Percentiles rank a stretch among this genome's conserved stretches.
These are phyloP conservation scores for Saccharomyces jurei DNA, from an alignment of 805 yeast species.

Conservation along the genomic window DNA sequence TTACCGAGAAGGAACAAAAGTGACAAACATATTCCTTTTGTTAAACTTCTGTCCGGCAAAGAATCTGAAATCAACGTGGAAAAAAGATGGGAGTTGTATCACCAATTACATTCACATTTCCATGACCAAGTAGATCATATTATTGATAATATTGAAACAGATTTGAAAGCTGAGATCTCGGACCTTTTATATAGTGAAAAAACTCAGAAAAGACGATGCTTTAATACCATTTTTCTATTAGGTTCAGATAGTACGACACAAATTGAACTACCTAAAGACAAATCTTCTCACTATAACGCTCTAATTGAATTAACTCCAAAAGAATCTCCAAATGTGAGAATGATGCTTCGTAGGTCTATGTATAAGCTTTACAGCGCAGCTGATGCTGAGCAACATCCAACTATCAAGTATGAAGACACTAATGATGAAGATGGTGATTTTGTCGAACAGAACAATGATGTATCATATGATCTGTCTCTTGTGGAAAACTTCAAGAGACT, in stretches of 20 bases:
- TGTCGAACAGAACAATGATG: constrained; percentile 7
- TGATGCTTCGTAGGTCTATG: constrained; percentile 31
- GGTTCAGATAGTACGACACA: constrained; percentile 39
- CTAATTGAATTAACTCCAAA: constrained; percentile 32
- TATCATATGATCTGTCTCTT: constrained; percentile 27
- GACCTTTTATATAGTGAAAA: constrained; percentile 12
- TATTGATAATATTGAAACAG: constrained; percentile 29
- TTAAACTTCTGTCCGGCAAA: constrained; percentile 35
- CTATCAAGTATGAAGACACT: constrained; percentile 1
- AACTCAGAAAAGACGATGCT: constrained; percentile 7
- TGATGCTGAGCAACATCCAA: constrained; percentile 10
- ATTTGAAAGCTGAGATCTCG: constrained; percentile 30
- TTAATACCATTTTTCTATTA: constrained; percentile 34
- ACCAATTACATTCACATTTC: constrained; percentile 27
- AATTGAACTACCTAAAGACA: constrained; percentile 27
- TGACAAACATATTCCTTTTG: constrained; percentile 33
- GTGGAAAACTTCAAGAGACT: constrained; percentile 24
- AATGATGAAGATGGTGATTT: constrained; percentile 7
- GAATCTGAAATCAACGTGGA: constrained; percentile 34
- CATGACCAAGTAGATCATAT: constrained; percentile 25
- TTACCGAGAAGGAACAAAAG: constrained; percentile 9
- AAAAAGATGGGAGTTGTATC: constrained; percentile 36
- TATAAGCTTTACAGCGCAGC: constrained; percentile 24
- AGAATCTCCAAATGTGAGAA: constrained; percentile 32
- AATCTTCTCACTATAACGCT: constrained; percentile 14